Evolutionary conservation across 305 asterid species (phyloP).

Genomic region (Salvia sclarea): DNA sequence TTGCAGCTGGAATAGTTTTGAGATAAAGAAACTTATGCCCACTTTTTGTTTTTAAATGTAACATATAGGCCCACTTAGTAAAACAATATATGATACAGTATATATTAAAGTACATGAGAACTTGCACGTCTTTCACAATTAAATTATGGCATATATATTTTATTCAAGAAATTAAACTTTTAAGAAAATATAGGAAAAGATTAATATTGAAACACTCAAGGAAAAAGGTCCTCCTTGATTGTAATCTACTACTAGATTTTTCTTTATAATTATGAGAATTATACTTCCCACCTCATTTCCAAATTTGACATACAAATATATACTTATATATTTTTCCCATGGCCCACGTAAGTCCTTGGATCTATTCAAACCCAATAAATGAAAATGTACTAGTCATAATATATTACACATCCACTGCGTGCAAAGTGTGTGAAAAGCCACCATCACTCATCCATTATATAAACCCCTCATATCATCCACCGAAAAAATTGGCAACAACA

Average conservation of each 20-base stretch:
- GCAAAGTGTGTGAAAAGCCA: not conserved
- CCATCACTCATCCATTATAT: constrained; percentile 32
- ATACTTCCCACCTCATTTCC: constrained; percentile 32
- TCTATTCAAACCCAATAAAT: not conserved
- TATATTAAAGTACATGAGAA: no score
- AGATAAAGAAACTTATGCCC: not conserved
- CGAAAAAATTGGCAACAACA: constrained; percentile 35
- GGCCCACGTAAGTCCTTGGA: constrained; percentile 22
- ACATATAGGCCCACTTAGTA: no score
- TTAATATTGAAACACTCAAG: not conserved
- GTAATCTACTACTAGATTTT: constrained; percentile 1
- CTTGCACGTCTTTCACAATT: not conserved
- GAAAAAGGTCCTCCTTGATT: not conserved
- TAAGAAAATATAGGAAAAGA: not conserved
- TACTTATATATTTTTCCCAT: not conserved
- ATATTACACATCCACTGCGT: not conserved
- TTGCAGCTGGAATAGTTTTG: not conserved
- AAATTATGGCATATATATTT: not conserved
- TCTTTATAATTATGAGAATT: constrained; percentile 1
- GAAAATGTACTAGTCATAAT: not conserved
- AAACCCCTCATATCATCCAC: constrained; percentile 21
- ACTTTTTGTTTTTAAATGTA: no score
- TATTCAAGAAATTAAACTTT: not conserved
- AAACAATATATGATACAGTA: no score
- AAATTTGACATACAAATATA: not conserved